Base-by-base conservation (phyloP, 768 basidiomycete genomes). In the Amanita molliuscula region DNA sequence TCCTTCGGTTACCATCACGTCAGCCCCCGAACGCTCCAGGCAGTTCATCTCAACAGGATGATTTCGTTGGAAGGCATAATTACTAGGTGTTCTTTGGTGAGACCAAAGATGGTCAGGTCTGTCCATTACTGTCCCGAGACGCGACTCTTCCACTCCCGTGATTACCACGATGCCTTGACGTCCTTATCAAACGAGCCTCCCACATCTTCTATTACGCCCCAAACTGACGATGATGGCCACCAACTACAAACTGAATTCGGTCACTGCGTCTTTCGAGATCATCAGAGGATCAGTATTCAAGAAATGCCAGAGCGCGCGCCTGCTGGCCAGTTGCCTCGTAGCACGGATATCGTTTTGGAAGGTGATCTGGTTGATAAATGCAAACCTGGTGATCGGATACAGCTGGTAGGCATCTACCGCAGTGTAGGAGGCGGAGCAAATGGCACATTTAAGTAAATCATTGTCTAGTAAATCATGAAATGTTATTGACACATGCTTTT, bases 271-370 rank as follows among this genome's bases (percentile, higher is more conserved):
- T 99, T 96, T 72, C 75, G 89, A 50, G 96, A 99, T 67, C 91
- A 98, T 66, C 96, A 99, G 67, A 82, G 92, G 56, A 89, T 98
- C 62, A 92, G 84, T 65, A 98, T 99, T 54, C 96, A 99, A 69
- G 96, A 99, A 62, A 98, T 99, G 95, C 96, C 96, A 2, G 96
- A 99, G 67, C 82, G 96, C 20, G 94, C 96, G 11, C 96, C 96
- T 21, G 88, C 96, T 38, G 96, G 96, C 25, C 95, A 97, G 65
- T 74, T 99, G 25, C 96, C 96, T 40, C 78, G 96, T 43, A 94
- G 93, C 59, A 93, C 92, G 31, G 96, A 99, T 65, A 86, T 98
- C 47, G 88, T 97, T 40, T 67, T 97, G 55, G 95, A 96, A 57
- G 94, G 96, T 55, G 96, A 99, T 64, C 71, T 98, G 44, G 96